Evolutionary conservation across 148 eudicot genomes (phyloP), one percentile per base, ranked within the genome.

Genomic region (Rhododendron ovatum): DNA sequence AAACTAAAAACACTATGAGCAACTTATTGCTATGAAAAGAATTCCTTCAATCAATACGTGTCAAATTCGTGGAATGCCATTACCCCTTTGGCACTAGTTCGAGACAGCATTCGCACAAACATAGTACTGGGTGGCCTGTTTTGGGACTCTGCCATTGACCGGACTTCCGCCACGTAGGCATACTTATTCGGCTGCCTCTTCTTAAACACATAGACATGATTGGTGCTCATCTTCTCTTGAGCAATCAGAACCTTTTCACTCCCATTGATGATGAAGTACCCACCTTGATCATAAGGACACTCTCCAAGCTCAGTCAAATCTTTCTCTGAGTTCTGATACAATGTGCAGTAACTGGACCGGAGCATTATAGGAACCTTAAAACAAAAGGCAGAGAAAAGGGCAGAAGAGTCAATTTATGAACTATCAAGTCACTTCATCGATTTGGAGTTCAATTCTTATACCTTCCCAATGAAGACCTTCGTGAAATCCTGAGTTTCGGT

Each of bases 181-280:
- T 93, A 97, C 93, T 97, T 97, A 89, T 97, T 95, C 1, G 99
- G 99, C 92, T 97, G 99, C 90, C 99, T 94, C 91, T 95, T 97
- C 89, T 97, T 95, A 77, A 97, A 97, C 45, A 97, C 99, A 85
- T 97, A 97, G 9, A 97, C 99, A 89, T 97, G 99, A 87, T 97
- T 97, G 33, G 99, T 97, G 92, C 98, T 95, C 99, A 97, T 97
- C 91, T 97, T 97, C 89, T 97, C 99, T 88, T 97, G 99, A 88
- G 99, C 99, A 87, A 97, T 97, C 71, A 97, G 91, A 84, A 97
- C 99, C 90, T 97, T 97, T 84, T 97, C 99, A 91, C 99, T 97
- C 55, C 99, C 99, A 92, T 97, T 97, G 84, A 97, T 95, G 69
- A 97, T 97, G 92, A 97, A 97, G 90, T 97, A 97, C 65, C 99